Percentiles rank a stretch among this genome's conserved stretches.
These are phyloP conservation scores for Tympanopsis confertula DNA, from an alignment of 2,329 filamentous ascomycete genomes.

Conservation along the genomic window DNA sequence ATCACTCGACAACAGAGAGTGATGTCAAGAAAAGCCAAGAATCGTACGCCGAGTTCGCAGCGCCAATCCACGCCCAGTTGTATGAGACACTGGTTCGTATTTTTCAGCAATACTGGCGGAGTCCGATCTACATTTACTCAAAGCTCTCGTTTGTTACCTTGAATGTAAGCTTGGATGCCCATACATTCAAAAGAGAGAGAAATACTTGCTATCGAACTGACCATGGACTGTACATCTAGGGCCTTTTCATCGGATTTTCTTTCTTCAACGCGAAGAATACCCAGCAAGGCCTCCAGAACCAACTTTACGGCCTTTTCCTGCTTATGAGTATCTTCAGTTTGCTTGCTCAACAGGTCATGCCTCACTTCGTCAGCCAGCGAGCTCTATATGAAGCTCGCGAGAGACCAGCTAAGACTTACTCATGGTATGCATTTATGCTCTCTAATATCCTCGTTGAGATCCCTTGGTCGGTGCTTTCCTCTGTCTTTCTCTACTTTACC, in stretches of 20 bases:
- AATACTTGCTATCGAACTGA: too few relatives aligned
- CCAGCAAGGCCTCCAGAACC: conserved; percentile 61
- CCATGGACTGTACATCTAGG: conserved; percentile 9
- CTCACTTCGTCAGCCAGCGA: conserved; percentile 64
- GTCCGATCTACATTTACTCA: conserved; percentile 77
- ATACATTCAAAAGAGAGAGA: too few relatives aligned
- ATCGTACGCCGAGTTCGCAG: conserved; percentile 68
- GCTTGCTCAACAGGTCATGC: conserved; percentile 63
- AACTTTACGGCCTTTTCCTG: conserved; percentile 68
- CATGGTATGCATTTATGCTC: conserved; percentile 55
- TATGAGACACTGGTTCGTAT: conserved; percentile 59
- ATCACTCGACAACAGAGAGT: conserved; percentile 14
- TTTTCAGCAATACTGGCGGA: conserved; percentile 87
- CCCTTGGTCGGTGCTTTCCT: conserved; percentile 52
- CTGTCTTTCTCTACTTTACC: conserved; percentile 47
- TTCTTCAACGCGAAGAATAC: conserved; percentile 47
- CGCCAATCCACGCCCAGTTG: conserved; percentile 59
- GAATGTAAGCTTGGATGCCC: conserved; percentile 1
- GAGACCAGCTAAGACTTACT: conserved; percentile 56
- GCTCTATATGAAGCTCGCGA: conserved; percentile 69
- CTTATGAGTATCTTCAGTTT: conserved; percentile 63
- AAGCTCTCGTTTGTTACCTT: conserved; percentile 59
- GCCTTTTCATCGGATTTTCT: conserved; percentile 54
- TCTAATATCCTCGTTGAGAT: conserved; percentile 56
- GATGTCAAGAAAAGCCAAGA: conserved; percentile 4